Base-by-base conservation (phyloP, 345 rosid species). In the Microcos paniculata region DNA sequence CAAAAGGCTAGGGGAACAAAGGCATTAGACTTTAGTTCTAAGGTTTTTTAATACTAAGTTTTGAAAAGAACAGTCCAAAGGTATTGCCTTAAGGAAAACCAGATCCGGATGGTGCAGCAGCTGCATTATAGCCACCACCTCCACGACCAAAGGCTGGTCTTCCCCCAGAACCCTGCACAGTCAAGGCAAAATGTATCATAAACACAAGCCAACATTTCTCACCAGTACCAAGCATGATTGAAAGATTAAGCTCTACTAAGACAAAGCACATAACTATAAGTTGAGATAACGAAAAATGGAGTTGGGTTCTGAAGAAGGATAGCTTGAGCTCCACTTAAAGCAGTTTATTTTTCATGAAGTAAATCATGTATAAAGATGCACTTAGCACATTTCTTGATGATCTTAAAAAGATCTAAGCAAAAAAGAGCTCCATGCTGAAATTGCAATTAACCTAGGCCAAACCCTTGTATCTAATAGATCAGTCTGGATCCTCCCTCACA, bases 141-240 rank as follows among this genome's bases (percentile, higher is more conserved):
- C 97, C 96, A 31, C 96, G 92, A 52, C 97, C 97, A 82, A 91
- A 91, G 18, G 87, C 89, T 48, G 91, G 86, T 77, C 96, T 89
- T 58, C 86, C 89, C 74, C 92, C 90, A 72, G 94, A 48, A 16
- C 88, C 89, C 93, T 89, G 80, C 52, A 73, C 40, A 57, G 14
- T 71, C 16, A 8, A 53, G 35, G 15, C 18, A 73, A 59, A 7
- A 33, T 8, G 1, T 35, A 16, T 19, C 14, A 48, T 10, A 40
- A 42, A 75, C 15, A 13, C 35, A n/a, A 7, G 7, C 0, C 0
- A 15, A 3, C 40, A 19, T 13, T n/a, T 15, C 40, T 61, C 2
- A 28, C 28, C 14, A 4, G 16, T 52, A 19, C 30, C 10, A 21
- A 4, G 30, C 3, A 24, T 24, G 14, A 8, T 15, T 19, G 8